phyloP scores from a whole-genome alignment of 306 rosid species.

The Psophocarpus tetragonolobus region DNA sequence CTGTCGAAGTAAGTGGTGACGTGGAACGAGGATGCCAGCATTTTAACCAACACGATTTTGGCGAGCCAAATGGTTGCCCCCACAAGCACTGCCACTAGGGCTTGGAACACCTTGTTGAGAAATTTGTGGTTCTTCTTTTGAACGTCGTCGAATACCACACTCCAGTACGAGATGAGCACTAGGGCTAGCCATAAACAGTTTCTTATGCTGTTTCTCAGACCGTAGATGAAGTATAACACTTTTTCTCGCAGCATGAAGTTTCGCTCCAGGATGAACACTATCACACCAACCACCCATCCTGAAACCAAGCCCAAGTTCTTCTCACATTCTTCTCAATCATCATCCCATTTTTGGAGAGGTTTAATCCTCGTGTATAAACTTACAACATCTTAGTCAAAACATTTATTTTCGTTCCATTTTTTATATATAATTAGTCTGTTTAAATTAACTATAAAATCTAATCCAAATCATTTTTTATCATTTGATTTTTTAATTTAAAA shows the following conservation, averaged over 20 bases:
- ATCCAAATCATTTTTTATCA: too few relatives aligned
- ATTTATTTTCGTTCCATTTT: too few relatives aligned
- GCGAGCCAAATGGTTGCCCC: slow-evolving; percentile 50
- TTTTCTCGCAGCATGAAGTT: slow-evolving; percentile 58
- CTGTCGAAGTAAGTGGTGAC: slow-evolving; percentile 58
- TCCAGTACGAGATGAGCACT: slow-evolving; percentile 49
- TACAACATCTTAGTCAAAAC: too few relatives aligned
- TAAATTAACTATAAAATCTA: too few relatives aligned
- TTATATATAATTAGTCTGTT: too few relatives aligned
- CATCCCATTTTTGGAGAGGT: neutral
- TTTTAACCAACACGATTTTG: slow-evolving; percentile 51
- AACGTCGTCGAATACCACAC: slow-evolving; percentile 38
- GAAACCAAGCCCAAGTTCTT: neutral
- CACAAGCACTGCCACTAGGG: slow-evolving; percentile 41
- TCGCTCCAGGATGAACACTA: slow-evolving; percentile 38
- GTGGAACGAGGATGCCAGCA: slow-evolving; percentile 53
- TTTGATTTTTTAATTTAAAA: too few relatives aligned
- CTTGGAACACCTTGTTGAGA: slow-evolving; percentile 47
- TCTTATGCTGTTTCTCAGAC: slow-evolving; percentile 47
- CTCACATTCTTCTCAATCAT: neutral
- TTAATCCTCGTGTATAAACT: too few relatives aligned
- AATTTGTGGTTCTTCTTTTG: slow-evolving; percentile 45
- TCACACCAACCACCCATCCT: slow-evolving; percentile 41
- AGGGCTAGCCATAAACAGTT: slow-evolving; percentile 54
- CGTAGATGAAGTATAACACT: slow-evolving; percentile 55